These are phyloP conservation scores for Mycena haematopus DNA, from an alignment of 768 basidiomycete genomes.

Conservation along the genomic window DNA sequence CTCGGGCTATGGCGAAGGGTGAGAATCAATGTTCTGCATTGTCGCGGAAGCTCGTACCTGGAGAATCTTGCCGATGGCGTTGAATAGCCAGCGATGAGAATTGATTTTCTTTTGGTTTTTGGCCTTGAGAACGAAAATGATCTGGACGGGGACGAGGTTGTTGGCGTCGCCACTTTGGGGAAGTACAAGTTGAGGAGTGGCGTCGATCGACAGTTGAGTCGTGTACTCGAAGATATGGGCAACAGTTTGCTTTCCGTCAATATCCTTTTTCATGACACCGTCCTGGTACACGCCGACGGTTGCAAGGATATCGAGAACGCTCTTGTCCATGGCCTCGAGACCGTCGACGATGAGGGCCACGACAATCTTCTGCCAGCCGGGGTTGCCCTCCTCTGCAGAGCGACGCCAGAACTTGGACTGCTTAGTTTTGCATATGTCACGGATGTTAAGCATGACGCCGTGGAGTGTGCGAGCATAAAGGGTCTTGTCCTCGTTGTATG, in stretches of 20 bases:
- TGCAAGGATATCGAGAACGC: conserved; percentile 85
- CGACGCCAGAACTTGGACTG: conserved; percentile 91
- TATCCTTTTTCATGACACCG: conserved; percentile 92
- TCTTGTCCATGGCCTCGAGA: conserved; percentile 95
- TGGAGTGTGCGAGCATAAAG: conserved; percentile 81
- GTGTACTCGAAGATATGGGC: conserved; percentile 99
- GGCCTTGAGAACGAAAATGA: conserved; percentile 90
- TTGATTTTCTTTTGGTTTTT: conserved; percentile 98
- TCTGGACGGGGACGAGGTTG: conserved; percentile 91
- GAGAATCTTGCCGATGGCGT: conserved; percentile 85
- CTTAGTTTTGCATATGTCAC: conserved; percentile 96
- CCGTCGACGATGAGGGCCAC: conserved; percentile 94
- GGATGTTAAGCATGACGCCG: conserved; percentile 92
- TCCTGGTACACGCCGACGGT: conserved; percentile 95
- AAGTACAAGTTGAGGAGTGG: conserved; percentile 88
- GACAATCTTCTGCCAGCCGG: conserved; percentile 90
- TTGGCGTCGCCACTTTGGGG: conserved; percentile 90
- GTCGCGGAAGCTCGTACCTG: conserved; percentile 51
- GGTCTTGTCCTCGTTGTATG: conserved; percentile 92
- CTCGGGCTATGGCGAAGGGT: conserved; percentile 65
- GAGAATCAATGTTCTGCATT: not conserved
- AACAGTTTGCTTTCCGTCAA: conserved; percentile 87
- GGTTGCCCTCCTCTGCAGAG: conserved; percentile 81
- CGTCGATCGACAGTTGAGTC: conserved; percentile 92
- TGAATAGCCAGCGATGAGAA: conserved; percentile 95